Evolutionary conservation across 2,329 filamentous ascomycete species (phyloP).

Genomic region (Fusarium transvaalense): DNA sequence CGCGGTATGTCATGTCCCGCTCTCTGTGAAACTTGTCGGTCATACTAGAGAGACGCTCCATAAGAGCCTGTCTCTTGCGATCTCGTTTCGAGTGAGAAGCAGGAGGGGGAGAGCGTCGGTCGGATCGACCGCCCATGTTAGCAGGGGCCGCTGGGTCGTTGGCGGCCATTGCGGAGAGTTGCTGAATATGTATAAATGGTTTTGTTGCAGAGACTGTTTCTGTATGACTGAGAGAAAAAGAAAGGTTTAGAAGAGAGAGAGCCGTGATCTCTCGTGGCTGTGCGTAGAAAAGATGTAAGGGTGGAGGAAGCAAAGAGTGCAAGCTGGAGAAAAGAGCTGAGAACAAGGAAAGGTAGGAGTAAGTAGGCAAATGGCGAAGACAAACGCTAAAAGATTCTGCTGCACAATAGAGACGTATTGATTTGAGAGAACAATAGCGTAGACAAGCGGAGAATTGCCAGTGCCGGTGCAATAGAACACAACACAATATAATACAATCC

Average conservation of each 20-base stretch:
- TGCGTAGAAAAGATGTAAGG: conserved; percentile 18
- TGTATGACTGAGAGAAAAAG: not conserved
- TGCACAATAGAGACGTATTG: conserved; percentile 3
- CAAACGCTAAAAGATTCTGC: conserved; percentile 1
- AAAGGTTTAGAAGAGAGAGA: conserved; percentile 5
- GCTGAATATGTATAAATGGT: conserved; percentile 2
- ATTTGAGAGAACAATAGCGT: conserved; percentile 4
- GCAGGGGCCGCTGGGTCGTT: conserved; percentile 54
- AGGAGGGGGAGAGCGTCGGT: conserved; percentile 56
- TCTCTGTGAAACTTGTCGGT: conserved; percentile 83
- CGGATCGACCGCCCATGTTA: conserved; percentile 51
- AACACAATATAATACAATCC: conserved; percentile 8
- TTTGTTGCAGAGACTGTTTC: not conserved
- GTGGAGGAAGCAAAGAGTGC: conserved; percentile 29
- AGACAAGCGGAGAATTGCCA: conserved; percentile 5
- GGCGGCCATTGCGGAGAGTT: conserved; percentile 53
- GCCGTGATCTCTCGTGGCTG: conserved; percentile 11
- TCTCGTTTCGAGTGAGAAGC: conserved; percentile 83
- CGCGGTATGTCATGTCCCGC: conserved; percentile 85
- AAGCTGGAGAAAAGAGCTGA: conserved; percentile 23
- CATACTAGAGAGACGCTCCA: conserved; percentile 82
- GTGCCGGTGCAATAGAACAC: conserved; percentile 1
- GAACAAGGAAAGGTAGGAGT: conserved; percentile 12
- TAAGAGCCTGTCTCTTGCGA: conserved; percentile 85
- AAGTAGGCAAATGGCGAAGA: not conserved